phyloP scores from a whole-genome alignment of 306 rosid genomes.

The Ziziphus jujuba region DNA sequence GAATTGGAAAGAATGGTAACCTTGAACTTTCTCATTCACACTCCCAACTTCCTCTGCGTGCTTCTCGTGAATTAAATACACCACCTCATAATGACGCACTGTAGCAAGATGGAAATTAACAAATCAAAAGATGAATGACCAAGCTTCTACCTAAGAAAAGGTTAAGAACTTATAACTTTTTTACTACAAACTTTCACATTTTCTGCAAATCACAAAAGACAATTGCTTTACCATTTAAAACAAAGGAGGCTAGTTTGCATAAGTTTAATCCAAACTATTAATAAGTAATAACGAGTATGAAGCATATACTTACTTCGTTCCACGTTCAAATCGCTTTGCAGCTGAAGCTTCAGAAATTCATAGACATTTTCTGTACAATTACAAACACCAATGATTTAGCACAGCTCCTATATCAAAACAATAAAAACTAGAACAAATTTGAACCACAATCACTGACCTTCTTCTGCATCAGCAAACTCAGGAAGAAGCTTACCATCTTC shows the following conservation, averaged over 20 bases:
- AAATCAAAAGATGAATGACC: neutral
- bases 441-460: constrained; percentile 47
- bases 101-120: constrained; percentile 29
- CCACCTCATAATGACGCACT: constrained; percentile 94
- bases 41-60: constrained; percentile 67
- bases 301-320: constrained; percentile 56
- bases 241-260: neutral
- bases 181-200: neutral
- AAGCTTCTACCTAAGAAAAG: constrained; percentile 5
- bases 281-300: constrained; percentile 7
- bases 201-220: neutral
- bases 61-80: constrained; percentile 84
- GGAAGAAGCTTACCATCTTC: constrained; percentile 70
- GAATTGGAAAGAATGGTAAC: constrained; percentile 36
- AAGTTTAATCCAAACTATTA: constrained; percentile 6
- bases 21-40: constrained; percentile 76
- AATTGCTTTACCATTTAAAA: neutral
- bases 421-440: constrained; percentile 8
- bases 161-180: neutral
- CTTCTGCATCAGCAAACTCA: constrained; percentile 82
- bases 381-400: constrained; percentile 10
- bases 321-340: constrained; percentile 52
- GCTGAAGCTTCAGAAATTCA: constrained; percentile 69
- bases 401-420: constrained; percentile 9
- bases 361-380: constrained; percentile 61